phyloP scores from a whole-genome alignment of 2,329 filamentous ascomycete genomes.

The Pestalotiopsis sp. region DNA sequence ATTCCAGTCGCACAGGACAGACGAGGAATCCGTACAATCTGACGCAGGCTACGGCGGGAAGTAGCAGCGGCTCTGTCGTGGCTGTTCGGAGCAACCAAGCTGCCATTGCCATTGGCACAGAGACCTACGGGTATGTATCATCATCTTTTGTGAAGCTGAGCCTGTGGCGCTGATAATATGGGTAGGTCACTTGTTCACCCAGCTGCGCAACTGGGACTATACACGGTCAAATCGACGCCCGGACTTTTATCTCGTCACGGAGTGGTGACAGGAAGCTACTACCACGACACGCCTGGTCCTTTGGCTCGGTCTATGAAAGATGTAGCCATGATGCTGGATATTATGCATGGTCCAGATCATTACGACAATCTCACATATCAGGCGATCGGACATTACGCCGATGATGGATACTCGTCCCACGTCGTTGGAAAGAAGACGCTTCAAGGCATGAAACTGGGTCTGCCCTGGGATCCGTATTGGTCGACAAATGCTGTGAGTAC shows the following conservation, averaged over 20 bases:
- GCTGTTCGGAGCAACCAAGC: conserved; percentile 67
- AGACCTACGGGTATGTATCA: conserved; percentile 76
- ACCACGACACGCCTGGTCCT: conserved; percentile 71
- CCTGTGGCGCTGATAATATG: neutral
- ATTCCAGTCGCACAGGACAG: conserved; percentile 67
- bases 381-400: neutral
- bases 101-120: conserved; percentile 70
- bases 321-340: conserved; percentile 67
- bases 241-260: conserved; percentile 68
- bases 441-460: neutral
- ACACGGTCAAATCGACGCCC: conserved; percentile 78
- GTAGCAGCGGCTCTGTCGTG: conserved; percentile 67
- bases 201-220: conserved; percentile 68
- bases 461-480: neutral
- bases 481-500: neutral
- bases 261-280: conserved; percentile 66
- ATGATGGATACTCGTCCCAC: neutral
- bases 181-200: conserved; percentile 50
- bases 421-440: neutral
- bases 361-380: neutral
- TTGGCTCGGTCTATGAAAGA: conserved; percentile 71
- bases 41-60: conserved; percentile 69
- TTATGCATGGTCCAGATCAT: conserved; percentile 47
- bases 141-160: no score
- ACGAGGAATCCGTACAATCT: conserved; percentile 69